Evolutionary conservation across 805 yeast genomes (phyloP).

Genomic region (Scheffersomyces spartinae): DNA sequence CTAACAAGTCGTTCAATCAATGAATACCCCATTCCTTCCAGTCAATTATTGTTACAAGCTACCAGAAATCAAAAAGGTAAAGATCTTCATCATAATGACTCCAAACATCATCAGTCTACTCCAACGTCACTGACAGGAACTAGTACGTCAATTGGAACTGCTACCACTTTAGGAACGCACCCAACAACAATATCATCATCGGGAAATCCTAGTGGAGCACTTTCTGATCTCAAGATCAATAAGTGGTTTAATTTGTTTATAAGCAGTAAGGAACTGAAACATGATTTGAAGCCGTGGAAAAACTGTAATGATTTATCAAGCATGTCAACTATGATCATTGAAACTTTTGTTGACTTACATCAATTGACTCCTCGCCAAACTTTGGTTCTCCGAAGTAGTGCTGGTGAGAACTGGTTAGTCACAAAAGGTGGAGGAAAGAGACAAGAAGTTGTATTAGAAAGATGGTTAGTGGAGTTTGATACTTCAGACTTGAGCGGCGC

Average conservation of each 20-base stretch:
- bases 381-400: constrained; percentile 45
- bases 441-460: constrained; percentile 80
- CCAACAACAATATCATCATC: constrained; percentile 7
- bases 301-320: constrained; percentile 24
- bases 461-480: constrained; percentile 86
- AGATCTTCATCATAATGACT: no score
- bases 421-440: constrained; percentile 48
- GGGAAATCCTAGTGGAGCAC: constrained; percentile 6
- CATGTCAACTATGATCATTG: constrained; percentile 80
- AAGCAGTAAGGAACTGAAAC: constrained; percentile 26
- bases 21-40: constrained; percentile 11
- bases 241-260: constrained; percentile 57
- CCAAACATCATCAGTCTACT: no score
- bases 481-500: constrained; percentile 11
- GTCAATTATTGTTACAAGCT: no score
- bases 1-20: constrained; percentile 31
- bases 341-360: constrained; percentile 64
- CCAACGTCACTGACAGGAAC: no score
- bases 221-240: constrained; percentile 22
- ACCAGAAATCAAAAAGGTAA: no score
- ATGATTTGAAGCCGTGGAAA: constrained; percentile 59
- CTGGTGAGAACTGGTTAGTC: constrained; percentile 43
- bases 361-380: constrained; percentile 44
- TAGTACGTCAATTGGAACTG: no score
- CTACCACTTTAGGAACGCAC: constrained; percentile 5